These are phyloP conservation scores for Fusarium chaquense DNA, from an alignment of 2,329 filamentous ascomycete genomes.

Conservation along the genomic window DNA sequence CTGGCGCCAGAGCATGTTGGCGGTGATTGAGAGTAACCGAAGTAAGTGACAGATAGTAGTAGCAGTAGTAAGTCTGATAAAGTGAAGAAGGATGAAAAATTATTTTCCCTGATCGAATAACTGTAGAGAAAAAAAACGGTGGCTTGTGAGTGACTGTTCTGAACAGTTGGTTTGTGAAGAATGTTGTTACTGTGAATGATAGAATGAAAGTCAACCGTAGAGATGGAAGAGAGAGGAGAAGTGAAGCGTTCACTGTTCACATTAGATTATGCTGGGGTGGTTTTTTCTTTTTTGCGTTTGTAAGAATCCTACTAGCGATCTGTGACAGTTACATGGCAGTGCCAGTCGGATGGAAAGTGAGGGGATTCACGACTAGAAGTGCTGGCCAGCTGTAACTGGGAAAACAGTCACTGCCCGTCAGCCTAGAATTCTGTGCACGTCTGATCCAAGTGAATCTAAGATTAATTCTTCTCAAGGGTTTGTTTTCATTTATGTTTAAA, in stretches of 20 bases:
- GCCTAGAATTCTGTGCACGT: background rate
- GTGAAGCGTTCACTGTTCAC: background rate
- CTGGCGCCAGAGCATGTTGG: constrained; percentile 21
- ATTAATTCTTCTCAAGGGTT: background rate
- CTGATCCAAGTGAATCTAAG: background rate
- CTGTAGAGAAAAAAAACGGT: background rate
- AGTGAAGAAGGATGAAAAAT: background rate
- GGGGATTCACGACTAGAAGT: constrained; percentile 26
- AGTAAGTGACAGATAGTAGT: background rate
- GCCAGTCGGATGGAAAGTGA: constrained; percentile 17
- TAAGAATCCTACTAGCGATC: background rate
- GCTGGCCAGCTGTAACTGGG: background rate
- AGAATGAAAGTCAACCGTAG: constrained; percentile 9
- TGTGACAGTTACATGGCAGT: constrained; percentile 23
- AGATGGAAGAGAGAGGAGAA: background rate
- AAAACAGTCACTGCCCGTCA: background rate
- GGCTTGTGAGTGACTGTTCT: background rate
- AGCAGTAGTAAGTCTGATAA: background rate
- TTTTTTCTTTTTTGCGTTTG: background rate
- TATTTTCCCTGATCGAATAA: background rate
- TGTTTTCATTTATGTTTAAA: background rate
- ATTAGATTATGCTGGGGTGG: background rate
- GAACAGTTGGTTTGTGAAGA: background rate
- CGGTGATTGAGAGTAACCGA: background rate
- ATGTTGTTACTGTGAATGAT: background rate